Evolutionary conservation across 2,329 filamentous ascomycete genomes (phyloP), one percentile per base, ranked within the genome.

Genomic region (Graphilbum ipis-grandicollis): DNA sequence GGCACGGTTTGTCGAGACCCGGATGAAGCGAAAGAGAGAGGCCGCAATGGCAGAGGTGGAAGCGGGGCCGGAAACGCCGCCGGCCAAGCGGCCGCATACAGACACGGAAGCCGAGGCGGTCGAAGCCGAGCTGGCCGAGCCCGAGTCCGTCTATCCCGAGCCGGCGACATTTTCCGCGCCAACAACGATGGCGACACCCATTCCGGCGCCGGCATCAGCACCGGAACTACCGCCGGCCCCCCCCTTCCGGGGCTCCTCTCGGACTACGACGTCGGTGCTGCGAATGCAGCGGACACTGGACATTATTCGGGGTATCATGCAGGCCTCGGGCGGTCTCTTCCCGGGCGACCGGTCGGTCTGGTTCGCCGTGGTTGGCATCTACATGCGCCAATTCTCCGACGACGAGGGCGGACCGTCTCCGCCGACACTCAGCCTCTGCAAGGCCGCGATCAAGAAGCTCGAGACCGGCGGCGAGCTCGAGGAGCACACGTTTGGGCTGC

Each of bases 341-440:
- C 64, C 69, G 2, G 63, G 65, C 14, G 65, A 64, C 19, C 56
- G 59, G 30, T 54, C 63, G 4, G 49, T 72, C 5, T 68, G 64
- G 53, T 59, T 62, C 39, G 61, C 62, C 2, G 47, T 68, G 4
- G 53, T 58, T 13, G 54, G 54, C 9, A 49, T 62, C 8, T 73
- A 66, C 59, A 48, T 53, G 9, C 51, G 52, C n/a, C 49, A 51
- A 8, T 64, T 62, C 31, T 46, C 50, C 2, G 51, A 50, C 25
- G 52, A 63, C 30, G 48, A 54, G n/a, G n/a, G n/a, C n/a, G n/a
- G n/a, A n/a, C n/a, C n/a, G n/a, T n/a, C n/a, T 4, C 53, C 57
- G 19, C 68, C 60, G 2, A 56, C 52, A 22, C 53, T 54, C 31
- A 56, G 56, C 38, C 52, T 54, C 29, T 58, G 50, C 37, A 54